Base-by-base conservation (phyloP, 495 filamentous ascomycete genomes). In the Penicillium bialowiezense region DNA sequence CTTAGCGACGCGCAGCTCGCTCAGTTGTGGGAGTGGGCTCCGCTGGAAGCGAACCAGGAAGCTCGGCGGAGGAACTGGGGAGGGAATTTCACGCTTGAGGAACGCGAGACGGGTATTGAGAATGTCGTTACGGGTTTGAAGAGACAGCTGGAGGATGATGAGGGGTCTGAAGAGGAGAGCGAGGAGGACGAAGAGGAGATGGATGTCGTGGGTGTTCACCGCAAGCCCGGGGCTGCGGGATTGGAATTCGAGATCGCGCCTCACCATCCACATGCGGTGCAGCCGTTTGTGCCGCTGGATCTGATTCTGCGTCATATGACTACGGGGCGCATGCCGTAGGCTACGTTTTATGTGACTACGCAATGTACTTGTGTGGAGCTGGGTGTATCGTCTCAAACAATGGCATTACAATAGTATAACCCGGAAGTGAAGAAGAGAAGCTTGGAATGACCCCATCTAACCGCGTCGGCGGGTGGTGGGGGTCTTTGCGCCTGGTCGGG, bases 61-160 rank as follows among this genome's bases (percentile, higher is more conserved):
- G 73, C 75, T 14, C 59, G 74, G 44, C 51, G 65, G 48, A 55
- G 76, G 53, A 70, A 71, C 47, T 79, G 77, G 77, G 77, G 73
- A 20, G 83, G 85, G 48, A 77, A 81, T 31, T 91, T 78, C 58
- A 91, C 87, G 14, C 71, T 80, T 6, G 87, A 83, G 56, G 88
- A 92, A 71, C 71, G 76, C 39, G 78, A 82, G 49, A 60, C 54
- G 33, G 88, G 87, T 1, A 61, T 87, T n/a, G 73, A 83, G 64
- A 86, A 85, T 61, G 84, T 91, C 32, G 75, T 80, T 5, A 89
- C 86, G 9, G 88, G 88, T 13, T 62, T 91, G 55, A 75, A 54
- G 64, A 73, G 78, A 52, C 59, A 64, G 20, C 58, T 85, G 51
- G 75, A 78, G 43, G 80, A 85, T 59, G 79, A 79, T 21, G 67